Percentiles rank a stretch among this genome's conserved stretches.
These are phyloP conservation scores for Scheffersomyces lignicola DNA, from an alignment of 1,139 yeast species.

Conservation along the genomic window DNA sequence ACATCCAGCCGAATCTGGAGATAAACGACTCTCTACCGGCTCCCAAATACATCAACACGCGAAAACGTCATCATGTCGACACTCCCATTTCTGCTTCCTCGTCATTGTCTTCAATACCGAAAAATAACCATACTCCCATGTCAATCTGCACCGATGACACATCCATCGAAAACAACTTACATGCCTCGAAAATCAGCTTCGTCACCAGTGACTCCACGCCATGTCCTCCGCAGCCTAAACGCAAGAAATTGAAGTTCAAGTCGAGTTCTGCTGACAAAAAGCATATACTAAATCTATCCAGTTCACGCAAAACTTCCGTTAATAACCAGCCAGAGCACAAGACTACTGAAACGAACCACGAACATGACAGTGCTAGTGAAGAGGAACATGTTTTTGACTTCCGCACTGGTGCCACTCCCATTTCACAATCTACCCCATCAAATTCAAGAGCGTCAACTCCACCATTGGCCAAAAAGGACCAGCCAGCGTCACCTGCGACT, in stretches of 20 bases:
- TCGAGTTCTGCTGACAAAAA: slow-evolving; percentile 15
- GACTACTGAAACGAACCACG: slow-evolving; percentile 11
- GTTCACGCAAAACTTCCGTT: slow-evolving; percentile 24
- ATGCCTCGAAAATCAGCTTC: slow-evolving; percentile 22
- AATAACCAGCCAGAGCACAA: slow-evolving; percentile 10
- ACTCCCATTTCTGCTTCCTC: background rate
- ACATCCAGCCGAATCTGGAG: slow-evolving; percentile 7
- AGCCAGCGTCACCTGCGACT: slow-evolving; percentile 5
- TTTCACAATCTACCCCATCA: slow-evolving; percentile 38
- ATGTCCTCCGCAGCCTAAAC: slow-evolving; percentile 32
- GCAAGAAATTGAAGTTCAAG: slow-evolving; percentile 29
- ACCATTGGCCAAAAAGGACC: slow-evolving; percentile 12
- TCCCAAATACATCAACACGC: slow-evolving; percentile 8
- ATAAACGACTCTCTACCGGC: slow-evolving; percentile 1
- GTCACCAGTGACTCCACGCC: slow-evolving; percentile 35
- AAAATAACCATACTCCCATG: slow-evolving; percentile 1
- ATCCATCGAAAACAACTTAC: background rate
- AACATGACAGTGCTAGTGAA: slow-evolving; percentile 12
- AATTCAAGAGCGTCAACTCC: slow-evolving; percentile 32
- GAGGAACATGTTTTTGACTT: slow-evolving; percentile 9
- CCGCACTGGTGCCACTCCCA: slow-evolving; percentile 25
- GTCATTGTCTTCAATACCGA: background rate
- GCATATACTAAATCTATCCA: slow-evolving; percentile 23
- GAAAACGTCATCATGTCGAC: slow-evolving; percentile 8
- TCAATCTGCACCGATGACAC: slow-evolving; percentile 1